A percentile compares a stretch with the other conserved stretches of the same genome.
These are phyloP conservation scores for Trichosporon asahii DNA, from an alignment of 1,284 basidiomycete species.

Conservation along the genomic window DNA sequence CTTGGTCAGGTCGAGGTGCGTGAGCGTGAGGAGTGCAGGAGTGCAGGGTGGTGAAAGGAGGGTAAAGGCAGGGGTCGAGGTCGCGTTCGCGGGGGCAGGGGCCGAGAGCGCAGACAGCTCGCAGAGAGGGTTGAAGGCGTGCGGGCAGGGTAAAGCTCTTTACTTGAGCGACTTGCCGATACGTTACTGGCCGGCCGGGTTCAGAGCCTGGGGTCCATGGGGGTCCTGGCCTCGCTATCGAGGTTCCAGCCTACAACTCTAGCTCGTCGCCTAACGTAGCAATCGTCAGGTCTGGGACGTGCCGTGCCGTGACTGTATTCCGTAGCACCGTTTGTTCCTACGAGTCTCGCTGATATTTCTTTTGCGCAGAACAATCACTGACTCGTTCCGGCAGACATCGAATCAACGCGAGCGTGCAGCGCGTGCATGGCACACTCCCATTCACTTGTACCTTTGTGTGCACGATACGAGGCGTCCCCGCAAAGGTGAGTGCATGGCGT, in stretches of 20 bases:
- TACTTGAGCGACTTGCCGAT: not conserved
- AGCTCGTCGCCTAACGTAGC: too few species aligned
- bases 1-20: not conserved
- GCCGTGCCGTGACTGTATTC: not conserved
- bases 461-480: not conserved
- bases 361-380: not conserved
- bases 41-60: not conserved
- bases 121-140: not conserved
- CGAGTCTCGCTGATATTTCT: not conserved
- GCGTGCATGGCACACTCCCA: not conserved
- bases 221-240: not conserved
- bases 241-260: not conserved
- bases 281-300: not conserved
- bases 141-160: not conserved
- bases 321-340: not conserved
- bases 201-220: not conserved
- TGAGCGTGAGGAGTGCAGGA: not conserved
- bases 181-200: not conserved
- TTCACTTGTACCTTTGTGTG: not conserved
- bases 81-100: not conserved
- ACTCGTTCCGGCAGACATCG: not conserved
- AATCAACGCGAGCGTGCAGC: not conserved
- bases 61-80: not conserved
- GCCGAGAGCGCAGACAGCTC: not conserved
- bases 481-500: not conserved